These are phyloP conservation scores for Phytopythium chamaehyphon DNA, from an alignment of 352 stramenopile species.

Conservation along the genomic window DNA sequence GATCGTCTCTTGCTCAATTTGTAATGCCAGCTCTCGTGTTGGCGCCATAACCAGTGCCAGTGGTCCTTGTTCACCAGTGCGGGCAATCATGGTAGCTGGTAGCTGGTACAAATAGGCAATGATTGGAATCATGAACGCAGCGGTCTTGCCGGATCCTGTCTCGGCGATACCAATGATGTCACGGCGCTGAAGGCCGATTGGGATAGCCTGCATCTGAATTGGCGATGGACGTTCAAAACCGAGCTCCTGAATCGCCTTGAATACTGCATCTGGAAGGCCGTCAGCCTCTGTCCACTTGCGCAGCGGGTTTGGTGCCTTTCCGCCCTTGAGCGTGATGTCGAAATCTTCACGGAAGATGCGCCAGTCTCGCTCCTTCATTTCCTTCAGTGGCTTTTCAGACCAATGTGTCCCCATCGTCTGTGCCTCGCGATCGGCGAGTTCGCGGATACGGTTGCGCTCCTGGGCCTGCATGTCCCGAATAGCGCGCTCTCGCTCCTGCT, in stretches of 20 bases:
- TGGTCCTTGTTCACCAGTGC: conserved; percentile 92
- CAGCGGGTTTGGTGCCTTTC: conserved; percentile 90
- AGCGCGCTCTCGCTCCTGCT: conserved; percentile 67
- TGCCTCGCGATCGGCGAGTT: conserved; percentile 64
- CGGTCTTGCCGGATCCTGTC: conserved; percentile 98
- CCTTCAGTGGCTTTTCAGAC: conserved; percentile 90
- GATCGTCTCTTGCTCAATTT: conserved; percentile 96
- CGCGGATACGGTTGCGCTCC: conserved; percentile 51
- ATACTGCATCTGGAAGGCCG: conserved; percentile 62
- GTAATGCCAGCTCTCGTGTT: conserved; percentile 96
- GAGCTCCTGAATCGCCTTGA: conserved; percentile 90
- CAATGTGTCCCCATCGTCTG: conserved; percentile 87
- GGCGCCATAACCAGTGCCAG: conserved; percentile 98
- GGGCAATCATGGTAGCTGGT: conserved; percentile 76
- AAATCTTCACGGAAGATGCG: conserved; percentile 99
- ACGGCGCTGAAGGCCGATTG: conserved; percentile 93
- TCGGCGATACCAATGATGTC: conserved; percentile 99
- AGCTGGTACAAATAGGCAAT: conserved; percentile 94
- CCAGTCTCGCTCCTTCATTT: conserved; percentile 98
- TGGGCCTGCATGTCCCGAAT: conserved; percentile 71
- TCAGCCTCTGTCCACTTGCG: conserved; percentile 88
- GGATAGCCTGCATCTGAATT: conserved; percentile 98
- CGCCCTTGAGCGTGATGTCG: conserved; percentile 95
- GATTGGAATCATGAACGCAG: conserved; percentile 97
- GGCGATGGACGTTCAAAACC: conserved; percentile 96